A percentile compares a stretch with the other conserved stretches of the same genome.
phyloP scores from a whole-genome alignment of 208 protist genomes.

The Porcisia hertigi region DNA sequence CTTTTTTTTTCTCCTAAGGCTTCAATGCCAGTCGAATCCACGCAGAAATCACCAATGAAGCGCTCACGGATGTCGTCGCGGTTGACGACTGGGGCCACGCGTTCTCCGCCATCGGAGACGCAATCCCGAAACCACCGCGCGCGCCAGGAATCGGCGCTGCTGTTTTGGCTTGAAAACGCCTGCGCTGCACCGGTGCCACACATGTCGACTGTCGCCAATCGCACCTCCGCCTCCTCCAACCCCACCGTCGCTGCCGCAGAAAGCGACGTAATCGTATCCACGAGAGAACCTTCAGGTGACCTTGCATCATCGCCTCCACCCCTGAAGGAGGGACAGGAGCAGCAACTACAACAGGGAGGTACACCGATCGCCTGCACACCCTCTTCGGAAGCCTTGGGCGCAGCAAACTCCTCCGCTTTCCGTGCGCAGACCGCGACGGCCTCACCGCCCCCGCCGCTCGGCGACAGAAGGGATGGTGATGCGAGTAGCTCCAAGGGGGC shows the following conservation, averaged over 20 bases:
- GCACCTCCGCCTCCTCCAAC: background rate
- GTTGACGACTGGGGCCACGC: background rate
- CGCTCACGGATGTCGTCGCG: background rate
- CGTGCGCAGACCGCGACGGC: background rate
- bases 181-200: conserved; percentile 2
- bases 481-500: background rate
- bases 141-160: conserved; percentile 24
- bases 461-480: background rate
- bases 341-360: background rate
- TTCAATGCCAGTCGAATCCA: conserved; percentile 1
- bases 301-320: background rate
- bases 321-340: background rate
- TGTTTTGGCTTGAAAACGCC: conserved; percentile 37
- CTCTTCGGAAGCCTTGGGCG: background rate
- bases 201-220: background rate
- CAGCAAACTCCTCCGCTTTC: background rate
- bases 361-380: background rate
- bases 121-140: background rate
- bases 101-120: background rate
- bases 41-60: background rate
- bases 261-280: background rate
- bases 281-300: background rate
- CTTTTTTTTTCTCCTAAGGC: background rate
- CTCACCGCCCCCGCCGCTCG: background rate
- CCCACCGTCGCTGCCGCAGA: background rate